Evolutionary conservation across 192 early-diverging fungal genomes (phyloP).

Genomic region (Backusella morwellensis): DNA sequence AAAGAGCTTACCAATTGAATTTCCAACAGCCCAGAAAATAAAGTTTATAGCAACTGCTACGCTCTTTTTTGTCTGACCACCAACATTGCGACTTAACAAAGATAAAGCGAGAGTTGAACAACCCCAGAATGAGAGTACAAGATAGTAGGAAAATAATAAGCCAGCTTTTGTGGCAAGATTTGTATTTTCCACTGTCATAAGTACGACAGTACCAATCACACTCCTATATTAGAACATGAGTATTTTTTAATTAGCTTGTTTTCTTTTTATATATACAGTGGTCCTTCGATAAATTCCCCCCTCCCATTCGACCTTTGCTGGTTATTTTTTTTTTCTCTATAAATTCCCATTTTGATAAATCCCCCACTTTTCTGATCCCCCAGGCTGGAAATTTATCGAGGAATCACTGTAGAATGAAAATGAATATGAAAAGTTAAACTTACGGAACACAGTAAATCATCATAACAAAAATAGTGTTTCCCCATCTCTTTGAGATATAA

Average conservation of each 20-base stretch:
- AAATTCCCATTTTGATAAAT: too few species aligned
- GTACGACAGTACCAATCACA: slow-evolving; percentile 14
- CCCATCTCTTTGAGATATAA: slow-evolving; percentile 14
- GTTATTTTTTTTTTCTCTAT: too few species aligned
- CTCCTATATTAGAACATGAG: slow-evolving; percentile 3
- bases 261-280: background rate
- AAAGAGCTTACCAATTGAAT: slow-evolving; percentile 19
- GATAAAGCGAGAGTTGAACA: slow-evolving; percentile 15
- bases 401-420: background rate
- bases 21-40: slow-evolving; percentile 21
- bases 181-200: slow-evolving; percentile 20
- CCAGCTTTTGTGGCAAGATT: slow-evolving; percentile 13
- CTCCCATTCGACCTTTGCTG: too few species aligned
- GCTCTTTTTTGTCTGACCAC: slow-evolving; percentile 23
- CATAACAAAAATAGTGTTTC: slow-evolving; percentile 14
- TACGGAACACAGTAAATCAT: slow-evolving; percentile 17
- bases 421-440: background rate
- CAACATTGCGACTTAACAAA: slow-evolving; percentile 22
- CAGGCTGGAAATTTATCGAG: too few species aligned
- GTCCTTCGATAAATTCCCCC: too few species aligned
- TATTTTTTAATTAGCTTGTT: background rate
- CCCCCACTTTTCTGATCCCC: too few species aligned
- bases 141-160: slow-evolving; percentile 12
- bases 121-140: slow-evolving; percentile 22
- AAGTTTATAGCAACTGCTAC: slow-evolving; percentile 19